These are phyloP conservation scores for Sclerospora graminicola DNA, from an alignment of 352 stramenopile genomes.

Conservation along the genomic window DNA sequence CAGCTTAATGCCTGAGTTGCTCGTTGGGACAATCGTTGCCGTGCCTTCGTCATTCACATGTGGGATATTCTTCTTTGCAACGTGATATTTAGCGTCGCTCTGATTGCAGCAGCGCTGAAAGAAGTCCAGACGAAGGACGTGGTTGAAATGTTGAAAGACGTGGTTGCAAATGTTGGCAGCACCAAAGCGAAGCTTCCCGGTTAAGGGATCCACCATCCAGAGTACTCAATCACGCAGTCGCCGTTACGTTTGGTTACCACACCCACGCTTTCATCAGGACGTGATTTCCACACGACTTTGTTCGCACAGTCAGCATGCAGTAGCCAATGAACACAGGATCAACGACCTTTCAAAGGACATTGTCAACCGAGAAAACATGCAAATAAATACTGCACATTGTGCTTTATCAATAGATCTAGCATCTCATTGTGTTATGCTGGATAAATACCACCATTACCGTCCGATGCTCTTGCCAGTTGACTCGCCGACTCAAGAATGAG, in stretches of 20 bases:
- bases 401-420: conserved; percentile 74
- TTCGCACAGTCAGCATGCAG: conserved; percentile 96
- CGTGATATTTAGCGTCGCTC: conserved; percentile 83
- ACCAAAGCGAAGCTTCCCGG: conserved; percentile 86
- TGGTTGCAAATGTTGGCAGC: conserved; percentile 98
- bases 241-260: conserved; percentile 71
- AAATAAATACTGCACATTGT: conserved; percentile 92
- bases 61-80: conserved; percentile 96
- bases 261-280: conserved; percentile 88
- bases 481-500: conserved; percentile 88
- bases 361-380: conserved; percentile 97
- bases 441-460: conserved; percentile 97
- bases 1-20: conserved; percentile 94
- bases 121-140: conserved; percentile 62
- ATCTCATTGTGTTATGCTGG: conserved; percentile 81
- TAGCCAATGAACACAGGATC: conserved; percentile 96
- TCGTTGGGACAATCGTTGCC: conserved; percentile 59
- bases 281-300: conserved; percentile 93
- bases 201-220: conserved; percentile 69
- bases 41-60: conserved; percentile 70
- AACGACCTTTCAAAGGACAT: conserved; percentile 90
- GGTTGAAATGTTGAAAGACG: conserved; percentile 98
- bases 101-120: too few species aligned
- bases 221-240: conserved; percentile 95
- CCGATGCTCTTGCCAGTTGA: conserved; percentile 86